Conservation (phyloP, 169 alveolate genomes). For the Eimeria necatrix region DNA sequence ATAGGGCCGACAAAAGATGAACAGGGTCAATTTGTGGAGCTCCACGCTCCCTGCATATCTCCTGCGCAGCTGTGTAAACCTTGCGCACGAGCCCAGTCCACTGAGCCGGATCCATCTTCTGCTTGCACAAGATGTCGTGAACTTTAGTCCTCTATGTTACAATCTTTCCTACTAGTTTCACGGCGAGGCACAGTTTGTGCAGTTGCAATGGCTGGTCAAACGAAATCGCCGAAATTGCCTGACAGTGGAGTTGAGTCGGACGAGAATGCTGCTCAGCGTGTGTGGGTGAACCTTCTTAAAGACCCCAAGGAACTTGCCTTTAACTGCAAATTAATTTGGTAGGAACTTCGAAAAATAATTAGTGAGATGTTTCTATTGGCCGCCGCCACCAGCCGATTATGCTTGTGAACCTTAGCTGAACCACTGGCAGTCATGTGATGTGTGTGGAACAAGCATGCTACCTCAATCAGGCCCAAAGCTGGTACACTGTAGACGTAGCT, state of each 20-base stretch:
- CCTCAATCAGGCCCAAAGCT: too few species aligned
- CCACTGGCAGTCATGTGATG: neutral
- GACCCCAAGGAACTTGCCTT: neutral
- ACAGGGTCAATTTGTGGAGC: slow-evolving; percentile 69
- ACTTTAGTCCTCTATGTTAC: neutral
- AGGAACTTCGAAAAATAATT: neutral
- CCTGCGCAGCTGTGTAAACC: slow-evolving; percentile 67
- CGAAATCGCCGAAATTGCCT: neutral
- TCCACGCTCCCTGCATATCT: slow-evolving; percentile 41
- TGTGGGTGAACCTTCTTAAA: too few species aligned
- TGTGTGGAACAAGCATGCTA: neutral
- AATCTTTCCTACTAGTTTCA: neutral
- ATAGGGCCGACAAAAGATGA: slow-evolving; percentile 64
- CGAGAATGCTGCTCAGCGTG: neutral
- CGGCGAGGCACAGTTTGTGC: neutral
- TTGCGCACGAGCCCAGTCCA: slow-evolving; percentile 76
- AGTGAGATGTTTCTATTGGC: neutral
- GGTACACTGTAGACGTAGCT: too few species aligned
- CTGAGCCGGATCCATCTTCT: slow-evolving; percentile 66
- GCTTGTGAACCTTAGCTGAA: neutral
- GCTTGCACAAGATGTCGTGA: neutral
- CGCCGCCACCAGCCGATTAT: neutral
- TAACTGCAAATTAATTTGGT: neutral
- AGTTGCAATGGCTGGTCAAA: neutral
- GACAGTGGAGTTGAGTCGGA: neutral